A percentile compares a stretch with the other conserved stretches of the same genome.
Conservation (phyloP, 1,139 yeast species). For the Spencermartinsiella ligniputridi region DNA sequence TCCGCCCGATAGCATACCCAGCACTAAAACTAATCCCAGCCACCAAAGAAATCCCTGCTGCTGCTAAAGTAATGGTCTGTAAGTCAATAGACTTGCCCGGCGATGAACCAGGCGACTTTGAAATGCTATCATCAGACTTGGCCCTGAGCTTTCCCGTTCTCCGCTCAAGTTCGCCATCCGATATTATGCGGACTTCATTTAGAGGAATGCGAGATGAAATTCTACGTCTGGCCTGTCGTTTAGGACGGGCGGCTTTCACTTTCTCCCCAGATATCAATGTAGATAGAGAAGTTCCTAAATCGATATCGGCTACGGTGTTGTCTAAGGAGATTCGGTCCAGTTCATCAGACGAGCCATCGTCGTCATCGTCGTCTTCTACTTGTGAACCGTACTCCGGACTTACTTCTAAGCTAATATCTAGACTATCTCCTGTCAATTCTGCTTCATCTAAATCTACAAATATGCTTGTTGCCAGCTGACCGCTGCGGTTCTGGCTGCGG, state of each 20-base stretch:
- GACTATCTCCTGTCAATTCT: conserved; percentile 3
- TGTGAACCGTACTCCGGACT: conserved; percentile 4
- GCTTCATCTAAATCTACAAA: conserved; percentile 10
- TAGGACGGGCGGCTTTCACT: not conserved
- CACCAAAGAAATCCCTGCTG: conserved; percentile 30
- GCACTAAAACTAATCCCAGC: conserved; percentile 31
- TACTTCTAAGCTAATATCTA: not conserved
- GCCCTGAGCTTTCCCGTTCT: not conserved
- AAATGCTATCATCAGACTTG: conserved; percentile 1
- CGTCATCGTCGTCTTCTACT: conserved; percentile 9
- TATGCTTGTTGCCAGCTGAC: conserved; percentile 6
- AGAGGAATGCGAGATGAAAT: not conserved
- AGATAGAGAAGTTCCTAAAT: conserved; percentile 20
- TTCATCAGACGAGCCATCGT: conserved; percentile 7
- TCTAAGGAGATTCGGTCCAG: not conserved
- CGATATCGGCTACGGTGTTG: conserved; percentile 14
- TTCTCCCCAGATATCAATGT: conserved; percentile 15
- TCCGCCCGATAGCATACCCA: conserved; percentile 29
- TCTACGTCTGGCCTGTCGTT: conserved; percentile 2
- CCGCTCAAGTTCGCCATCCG: conserved; percentile 8
- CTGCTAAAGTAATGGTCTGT: conserved; percentile 23
- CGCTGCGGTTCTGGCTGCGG: conserved; percentile 1
- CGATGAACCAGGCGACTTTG: not conserved
- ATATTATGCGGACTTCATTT: conserved; percentile 7
- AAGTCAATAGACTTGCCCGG: conserved; percentile 14